Base-by-base conservation (phyloP, 2,329 filamentous ascomycete genomes). In the Fusarium globosum region DNA sequence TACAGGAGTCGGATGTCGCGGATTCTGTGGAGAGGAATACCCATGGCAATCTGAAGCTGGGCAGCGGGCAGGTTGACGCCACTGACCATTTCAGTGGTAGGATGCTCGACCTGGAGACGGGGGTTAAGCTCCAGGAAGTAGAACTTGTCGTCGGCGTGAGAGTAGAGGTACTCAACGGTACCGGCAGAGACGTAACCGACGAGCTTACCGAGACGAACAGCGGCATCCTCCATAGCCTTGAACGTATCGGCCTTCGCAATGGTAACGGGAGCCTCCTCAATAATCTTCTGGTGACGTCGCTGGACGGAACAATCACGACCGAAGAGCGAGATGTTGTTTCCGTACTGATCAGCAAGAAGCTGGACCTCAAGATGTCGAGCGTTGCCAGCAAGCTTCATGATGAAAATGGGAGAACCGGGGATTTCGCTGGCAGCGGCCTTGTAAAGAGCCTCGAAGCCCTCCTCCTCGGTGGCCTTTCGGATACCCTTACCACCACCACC, bases 401-500 rank as follows among this genome's bases (percentile, higher is more conserved):
- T 97, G 89, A 99, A 99, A 85, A 99, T 99, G 77, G 97, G 96
- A 36, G 96, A 99, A 53, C 97, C 97, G 16, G 96, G 97, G 76
- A 99, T 98, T 84, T 99, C 97, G 83, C 93, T 97, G 10, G 96
- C 95, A 28, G 97, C 96, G 51, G 96, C 96, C 84, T 97, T 96
- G 89, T 98, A 99, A 51, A 98, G 88, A 77, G 88, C 87, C 81
- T 93, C 88, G 79, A 99, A 99, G 72, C 93, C 91, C 46, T 96
- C 92, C 82, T 97, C 95, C 70, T 88, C 88, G 71, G 94, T 88
- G 76, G 96, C 96, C 86, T 98, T 98, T 82, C 97, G 94, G 81
- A 99, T 99, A 89, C 96, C 96, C 88, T 99, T 99, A 82, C 96
- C 96, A 86, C 96, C 96, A 86, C 96, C 96, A 86, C 96, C 96